Evolutionary conservation across 2,329 filamentous ascomycete genomes (phyloP), one percentile per base, ranked within the genome.

Genomic region (Parastagonospora avenae): DNA sequence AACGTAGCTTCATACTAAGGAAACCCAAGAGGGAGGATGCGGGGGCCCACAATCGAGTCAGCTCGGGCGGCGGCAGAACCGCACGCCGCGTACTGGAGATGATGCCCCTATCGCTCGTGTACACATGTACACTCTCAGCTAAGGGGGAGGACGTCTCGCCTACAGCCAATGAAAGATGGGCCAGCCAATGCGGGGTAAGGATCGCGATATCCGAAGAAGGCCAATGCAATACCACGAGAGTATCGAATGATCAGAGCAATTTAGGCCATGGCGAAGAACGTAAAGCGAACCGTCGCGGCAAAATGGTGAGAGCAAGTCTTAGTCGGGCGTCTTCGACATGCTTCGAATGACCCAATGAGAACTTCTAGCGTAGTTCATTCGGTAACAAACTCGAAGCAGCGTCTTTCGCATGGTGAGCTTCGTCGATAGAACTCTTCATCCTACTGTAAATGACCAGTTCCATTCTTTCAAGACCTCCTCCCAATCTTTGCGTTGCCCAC

Each of bases 401-500:
- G 15, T 15, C 7, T 15, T 6, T n/a, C 15, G 27, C n/a, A 6
- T 30, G 12, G 8, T 29, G 24, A 7, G n/a, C 12, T 14, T n/a
- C 4, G 19, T 12, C 16, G n/a, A n/a, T 31, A 2, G 35, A 28
- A 9, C 7, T 30, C 12, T 55, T 66, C 55, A 72, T 33, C 66
- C 65, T 15, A 71, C 54, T 2, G 66, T 72, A 41, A 72, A 68
- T 1, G 68, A 71, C 70, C 70, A 73, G 1, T 63, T 57, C 69
- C 66, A 70, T 35, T 73, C 70, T 46, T 60, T 65, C 12, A 73
- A 50, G 0, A 73, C 63, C 4, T 73, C 68, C 55, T 72, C 70
- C 70, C 70, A 73, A 40, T 70, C 67, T 40, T 64, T 60, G 51
- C 61, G 63, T 41, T 55, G 41, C 1, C 62, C 62, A 3, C 67